phyloP scores from a whole-genome alignment of 2,329 filamentous ascomycete genomes.

The Apiospora arundinis region DNA sequence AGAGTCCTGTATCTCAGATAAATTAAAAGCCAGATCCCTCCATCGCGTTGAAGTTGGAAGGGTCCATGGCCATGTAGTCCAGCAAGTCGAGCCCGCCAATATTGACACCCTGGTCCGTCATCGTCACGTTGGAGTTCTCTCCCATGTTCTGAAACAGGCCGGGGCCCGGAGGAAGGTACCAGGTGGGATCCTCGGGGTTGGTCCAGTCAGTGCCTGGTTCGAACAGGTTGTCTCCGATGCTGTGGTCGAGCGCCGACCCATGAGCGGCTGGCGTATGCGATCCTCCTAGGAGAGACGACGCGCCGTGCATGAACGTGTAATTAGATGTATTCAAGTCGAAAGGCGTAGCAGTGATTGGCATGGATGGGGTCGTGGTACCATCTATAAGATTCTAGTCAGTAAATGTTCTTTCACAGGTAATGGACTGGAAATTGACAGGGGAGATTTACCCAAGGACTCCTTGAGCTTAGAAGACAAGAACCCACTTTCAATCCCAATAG shows the following conservation, averaged over 20 bases:
- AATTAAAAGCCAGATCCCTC: constrained; percentile 10
- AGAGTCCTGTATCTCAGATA: background rate
- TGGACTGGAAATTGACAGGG: background rate
- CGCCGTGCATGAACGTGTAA: constrained; percentile 59
- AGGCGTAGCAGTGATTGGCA: constrained; percentile 66
- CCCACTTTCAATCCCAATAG: constrained; percentile 36
- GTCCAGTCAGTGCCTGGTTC: constrained; percentile 57
- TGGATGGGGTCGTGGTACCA: constrained; percentile 51
- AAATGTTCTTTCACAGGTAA: background rate
- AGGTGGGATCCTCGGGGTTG: constrained; percentile 65
- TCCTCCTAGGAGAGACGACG: constrained; percentile 55
- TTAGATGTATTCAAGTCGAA: constrained; percentile 62
- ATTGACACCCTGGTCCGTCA: constrained; percentile 72
- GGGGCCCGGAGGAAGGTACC: constrained; percentile 69
- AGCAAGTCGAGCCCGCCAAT: constrained; percentile 70
- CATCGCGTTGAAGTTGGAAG: constrained; percentile 10
- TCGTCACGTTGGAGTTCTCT: constrained; percentile 64
- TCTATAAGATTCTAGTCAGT: constrained; percentile 31
- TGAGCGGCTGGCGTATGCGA: constrained; percentile 50
- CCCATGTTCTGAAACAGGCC: constrained; percentile 70
- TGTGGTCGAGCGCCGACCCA: constrained; percentile 39
- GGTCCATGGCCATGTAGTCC: constrained; percentile 70
- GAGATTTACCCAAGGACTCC: constrained; percentile 39
- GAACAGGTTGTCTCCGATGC: constrained; percentile 51
- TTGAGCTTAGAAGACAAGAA: constrained; percentile 34